A percentile compares a stretch with the other conserved stretches of the same genome.
These are phyloP conservation scores for Thalassia testudinum DNA, from an alignment of 116 monocot species.

Conservation along the genomic window DNA sequence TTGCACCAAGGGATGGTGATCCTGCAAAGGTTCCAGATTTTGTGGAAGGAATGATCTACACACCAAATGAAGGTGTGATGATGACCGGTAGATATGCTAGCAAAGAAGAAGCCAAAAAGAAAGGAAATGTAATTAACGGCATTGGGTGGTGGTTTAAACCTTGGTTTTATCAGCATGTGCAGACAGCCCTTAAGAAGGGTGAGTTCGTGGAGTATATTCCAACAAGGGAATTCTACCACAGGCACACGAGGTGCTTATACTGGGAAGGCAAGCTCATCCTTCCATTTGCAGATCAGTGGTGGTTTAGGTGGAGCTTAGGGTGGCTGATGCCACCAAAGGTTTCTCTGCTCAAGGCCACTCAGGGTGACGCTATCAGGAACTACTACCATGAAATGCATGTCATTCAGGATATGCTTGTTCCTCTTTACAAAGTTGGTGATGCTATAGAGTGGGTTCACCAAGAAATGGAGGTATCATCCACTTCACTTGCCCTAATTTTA, in stretches of 20 bases:
- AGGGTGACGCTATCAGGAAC: slow-evolving; percentile 51
- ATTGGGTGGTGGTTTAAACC: too few species aligned
- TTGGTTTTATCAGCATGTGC: slow-evolving; percentile 65
- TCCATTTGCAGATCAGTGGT: slow-evolving; percentile 63
- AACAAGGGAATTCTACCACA: slow-evolving; percentile 49
- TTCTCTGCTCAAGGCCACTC: slow-evolving; percentile 59
- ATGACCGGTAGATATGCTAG: slow-evolving; percentile 51
- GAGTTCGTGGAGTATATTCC: slow-evolving; percentile 56
- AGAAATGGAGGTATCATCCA: slow-evolving; percentile 68
- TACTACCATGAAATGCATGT: slow-evolving; percentile 65
- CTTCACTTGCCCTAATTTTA: not conserved
- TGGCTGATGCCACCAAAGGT: slow-evolving; percentile 80
- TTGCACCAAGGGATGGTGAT: slow-evolving; percentile 45
- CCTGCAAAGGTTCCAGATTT: slow-evolving; percentile 44
- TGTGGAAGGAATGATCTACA: slow-evolving; percentile 51
- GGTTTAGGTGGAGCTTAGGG: slow-evolving; percentile 53
- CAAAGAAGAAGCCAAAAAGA: slow-evolving; percentile 40
- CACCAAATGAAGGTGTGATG: slow-evolving; percentile 28
- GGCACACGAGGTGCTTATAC: slow-evolving; percentile 51
- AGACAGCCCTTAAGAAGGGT: slow-evolving; percentile 35
- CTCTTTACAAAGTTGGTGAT: too few species aligned
- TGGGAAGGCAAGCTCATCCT: slow-evolving; percentile 70
- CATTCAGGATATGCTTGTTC: slow-evolving; percentile 53
- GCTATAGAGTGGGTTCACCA: slow-evolving; percentile 46
- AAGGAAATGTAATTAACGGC: slow-evolving; percentile 41